Evolutionary conservation across 1,139 yeast genomes (phyloP), one percentile per base, ranked within the genome.

Genomic region (Yamadazyma oceani): DNA sequence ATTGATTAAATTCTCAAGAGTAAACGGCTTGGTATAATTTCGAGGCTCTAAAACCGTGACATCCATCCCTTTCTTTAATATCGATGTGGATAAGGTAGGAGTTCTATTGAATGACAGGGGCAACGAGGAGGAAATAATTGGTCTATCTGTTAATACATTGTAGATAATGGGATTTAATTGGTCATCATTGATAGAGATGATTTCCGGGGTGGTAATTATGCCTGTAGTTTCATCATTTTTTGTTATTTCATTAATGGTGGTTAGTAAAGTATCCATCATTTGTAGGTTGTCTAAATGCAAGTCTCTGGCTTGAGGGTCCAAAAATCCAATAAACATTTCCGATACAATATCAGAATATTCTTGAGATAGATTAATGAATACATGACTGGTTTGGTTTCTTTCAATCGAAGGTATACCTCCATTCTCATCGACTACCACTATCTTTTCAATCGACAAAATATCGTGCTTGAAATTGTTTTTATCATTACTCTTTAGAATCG

Each of bases 321-420:
- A 58, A 43, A 75, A 73, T 1, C 83, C 82, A 42, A 76, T 69
- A 40, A 64, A 66, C 16, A 85, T 60, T 52, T 87, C 95, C 1
- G 82, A 69, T 4, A 69, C 61, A 22, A 90, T 78, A 38, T 75
- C 83, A 1, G 79, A 70, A 50, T 75, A 83, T 53, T 92, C 98
- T 58, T 92, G 97, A 6, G 82, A 75, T 33, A 92, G 62, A 54
- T 92, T 92, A 44, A 92, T 82, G 44, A 84, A 85, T 1, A 92
- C 95, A 61, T 92, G 98, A 17, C 96, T 79, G 3, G 92, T 80
- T 37, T 83, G 81, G 40, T 78, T 75, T 44, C 97, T 69, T 54
- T 89, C 96, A 24, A 81, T 69, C 0, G 95, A 84, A 0, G 97
- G 97, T 9, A 88, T 83, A 0, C 98, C 98, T 1, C 98, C 98